Base-by-base conservation (phyloP, 441 rosid genomes). In the Erysimum cheiri region DNA sequence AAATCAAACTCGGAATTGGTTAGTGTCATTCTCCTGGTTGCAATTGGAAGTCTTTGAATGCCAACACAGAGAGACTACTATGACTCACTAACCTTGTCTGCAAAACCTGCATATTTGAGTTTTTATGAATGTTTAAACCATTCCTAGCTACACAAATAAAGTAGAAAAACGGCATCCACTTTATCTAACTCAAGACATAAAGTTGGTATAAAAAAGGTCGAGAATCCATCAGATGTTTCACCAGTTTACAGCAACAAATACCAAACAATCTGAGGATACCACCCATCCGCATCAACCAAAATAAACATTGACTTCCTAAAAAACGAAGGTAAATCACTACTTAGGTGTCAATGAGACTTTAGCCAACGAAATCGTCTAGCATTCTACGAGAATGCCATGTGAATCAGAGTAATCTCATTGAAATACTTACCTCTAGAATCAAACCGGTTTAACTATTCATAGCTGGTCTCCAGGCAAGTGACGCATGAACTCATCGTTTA, bases 21-120 rank as follows among this genome's bases (percentile, higher is more conserved):
- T 47, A 59, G 6, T 8, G 9, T 19, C 64, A 43, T 19, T 32
- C 32, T 66, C 53, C 31, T 40, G 41, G 4, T 10, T 26, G 37
- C 24, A 29, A 40, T 37, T 14, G 41, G 41, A 6, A 47, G n/a
- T 17, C 50, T 32, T 47, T 47, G 32, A 62, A 6, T 19, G 44
- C 7, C 67, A 46, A 62, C 41, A 62, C 54, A 62, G 29, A 44
- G 29, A 28, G 6, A 61, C 28, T 9, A 61, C 53, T 8, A 61
- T 10, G 36, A 46, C 14, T 17, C 55, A 17, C 31, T 46, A 48
- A 8, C 58, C 2, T 19, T 49, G 12, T 10, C 5, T 1, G 57
- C 57, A 1, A 48, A 19, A 33, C 8, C 68, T 48, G n/a, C 44
- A 63, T 13, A 19, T 33, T 7, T 11, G 7, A 19, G 67, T 7